Conservation (phyloP, 2,329 filamentous ascomycete genomes). For the Albophoma yamanashiensis region DNA sequence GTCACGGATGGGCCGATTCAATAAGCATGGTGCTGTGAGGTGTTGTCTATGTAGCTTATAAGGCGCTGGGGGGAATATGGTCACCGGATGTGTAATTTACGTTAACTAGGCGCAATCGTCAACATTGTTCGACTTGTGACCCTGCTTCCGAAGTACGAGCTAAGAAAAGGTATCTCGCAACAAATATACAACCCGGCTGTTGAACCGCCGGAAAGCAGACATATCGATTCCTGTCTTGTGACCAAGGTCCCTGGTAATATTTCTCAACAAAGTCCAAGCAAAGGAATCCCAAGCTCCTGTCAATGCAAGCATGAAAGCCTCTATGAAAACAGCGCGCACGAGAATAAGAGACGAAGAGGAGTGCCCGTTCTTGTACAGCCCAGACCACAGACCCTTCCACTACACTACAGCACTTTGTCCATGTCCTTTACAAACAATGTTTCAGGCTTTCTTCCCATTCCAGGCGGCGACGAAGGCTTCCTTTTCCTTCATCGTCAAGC, state of each 20-base stretch:
- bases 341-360: background rate
- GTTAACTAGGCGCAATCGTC: background rate
- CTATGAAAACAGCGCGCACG: background rate
- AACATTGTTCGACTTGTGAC: background rate
- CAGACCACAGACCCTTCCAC: background rate
- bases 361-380: background rate
- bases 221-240: background rate
- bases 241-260: background rate
- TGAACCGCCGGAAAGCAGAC: background rate
- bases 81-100: background rate
- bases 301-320: background rate
- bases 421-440: background rate
- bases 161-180: background rate
- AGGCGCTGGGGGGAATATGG: background rate
- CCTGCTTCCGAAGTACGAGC: background rate
- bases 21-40: background rate
- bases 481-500: slow-evolving; percentile 76
- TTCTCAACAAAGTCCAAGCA: background rate
- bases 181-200: background rate
- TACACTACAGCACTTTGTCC: background rate
- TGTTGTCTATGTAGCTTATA: background rate
- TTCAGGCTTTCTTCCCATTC: slow-evolving; percentile 23
- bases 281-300: background rate
- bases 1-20: slow-evolving; percentile 36
- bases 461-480: slow-evolving; percentile 66